These are phyloP conservation scores for Sclerotinia nivalis DNA, from an alignment of 2,329 filamentous ascomycete genomes.

Conservation along the genomic window DNA sequence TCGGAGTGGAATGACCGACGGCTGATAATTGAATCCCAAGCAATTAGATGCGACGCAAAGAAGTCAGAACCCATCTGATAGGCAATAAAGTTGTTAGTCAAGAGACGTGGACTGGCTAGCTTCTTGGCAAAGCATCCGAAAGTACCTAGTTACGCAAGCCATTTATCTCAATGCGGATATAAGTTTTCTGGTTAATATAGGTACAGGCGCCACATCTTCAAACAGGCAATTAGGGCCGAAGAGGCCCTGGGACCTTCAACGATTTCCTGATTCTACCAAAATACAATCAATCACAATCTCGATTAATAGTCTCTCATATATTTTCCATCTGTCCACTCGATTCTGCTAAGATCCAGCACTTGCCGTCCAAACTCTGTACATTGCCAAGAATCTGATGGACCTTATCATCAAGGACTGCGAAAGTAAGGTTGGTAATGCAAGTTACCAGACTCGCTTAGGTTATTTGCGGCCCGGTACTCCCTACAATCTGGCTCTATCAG, in stretches of 20 bases:
- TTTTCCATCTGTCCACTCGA: not conserved
- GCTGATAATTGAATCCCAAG: not conserved
- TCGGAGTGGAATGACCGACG: not conserved
- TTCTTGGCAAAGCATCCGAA: not conserved
- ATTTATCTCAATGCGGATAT: not conserved
- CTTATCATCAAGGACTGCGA: not conserved
- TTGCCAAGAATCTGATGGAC: constrained; percentile 2
- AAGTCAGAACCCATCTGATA: not conserved
- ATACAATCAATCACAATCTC: not conserved
- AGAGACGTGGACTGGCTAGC: not conserved
- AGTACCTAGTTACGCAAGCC: not conserved
- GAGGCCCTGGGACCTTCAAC: not conserved
- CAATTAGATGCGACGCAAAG: not conserved
- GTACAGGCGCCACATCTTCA: not conserved
- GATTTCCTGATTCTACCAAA: not conserved
- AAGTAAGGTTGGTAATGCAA: not conserved
- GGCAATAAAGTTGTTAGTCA: not conserved
- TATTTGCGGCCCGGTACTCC: not conserved
- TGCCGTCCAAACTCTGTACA: not conserved
- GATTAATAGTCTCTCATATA: not conserved
- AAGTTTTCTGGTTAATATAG: not conserved
- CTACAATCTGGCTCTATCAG: not conserved
- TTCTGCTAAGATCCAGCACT: not conserved
- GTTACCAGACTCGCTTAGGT: not conserved
- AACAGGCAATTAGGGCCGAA: not conserved